Percentiles rank a stretch among this genome's conserved stretches.
Evolutionary conservation across 371 early-diverging fungal species (phyloP).

Genomic region (Rozella allomycis): DNA sequence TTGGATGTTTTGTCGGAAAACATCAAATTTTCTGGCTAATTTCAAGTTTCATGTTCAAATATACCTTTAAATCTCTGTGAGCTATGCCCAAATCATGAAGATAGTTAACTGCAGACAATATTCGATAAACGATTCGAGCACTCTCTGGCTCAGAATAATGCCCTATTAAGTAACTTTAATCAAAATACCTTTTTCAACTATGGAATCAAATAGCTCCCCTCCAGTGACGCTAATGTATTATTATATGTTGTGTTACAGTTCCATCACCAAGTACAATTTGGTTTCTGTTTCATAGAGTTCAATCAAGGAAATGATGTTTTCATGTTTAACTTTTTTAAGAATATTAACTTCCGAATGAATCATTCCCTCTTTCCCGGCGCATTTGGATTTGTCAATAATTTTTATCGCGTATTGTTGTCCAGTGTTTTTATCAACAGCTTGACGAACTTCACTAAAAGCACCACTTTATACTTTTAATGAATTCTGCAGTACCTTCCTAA

Average conservation of each 20-base stretch:
- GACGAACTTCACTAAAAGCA: slow-evolving; percentile 56
- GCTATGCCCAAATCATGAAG: slow-evolving; percentile 48
- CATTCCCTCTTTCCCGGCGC: slow-evolving; percentile 51
- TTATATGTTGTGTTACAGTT: slow-evolving; percentile 27
- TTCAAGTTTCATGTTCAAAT: too few relatives aligned
- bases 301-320: slow-evolving; percentile 51
- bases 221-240: slow-evolving; percentile 35
- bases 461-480: slow-evolving; percentile 34
- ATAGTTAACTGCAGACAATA: slow-evolving; percentile 42
- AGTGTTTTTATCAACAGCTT: slow-evolving; percentile 24
- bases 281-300: slow-evolving; percentile 60
- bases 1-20: slow-evolving; percentile 27
- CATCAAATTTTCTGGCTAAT: slow-evolving; percentile 66
- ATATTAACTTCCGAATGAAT: slow-evolving; percentile 57
- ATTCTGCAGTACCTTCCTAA: too few relatives aligned
- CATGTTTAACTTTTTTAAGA: slow-evolving; percentile 52
- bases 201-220: slow-evolving; percentile 83
- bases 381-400: slow-evolving; percentile 44
- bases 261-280: slow-evolving; percentile 72
- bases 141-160: slow-evolving; percentile 50
- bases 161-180: too few relatives aligned
- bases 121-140: slow-evolving; percentile 43
- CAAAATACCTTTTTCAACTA: slow-evolving; percentile 44
- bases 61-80: slow-evolving; percentile 58
- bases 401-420: slow-evolving; percentile 48